A percentile compares a stretch with the other conserved stretches of the same genome.
Evolutionary conservation across 106 monocot genomes (phyloP).

Genomic region (Xerophyta viscosa): DNA sequence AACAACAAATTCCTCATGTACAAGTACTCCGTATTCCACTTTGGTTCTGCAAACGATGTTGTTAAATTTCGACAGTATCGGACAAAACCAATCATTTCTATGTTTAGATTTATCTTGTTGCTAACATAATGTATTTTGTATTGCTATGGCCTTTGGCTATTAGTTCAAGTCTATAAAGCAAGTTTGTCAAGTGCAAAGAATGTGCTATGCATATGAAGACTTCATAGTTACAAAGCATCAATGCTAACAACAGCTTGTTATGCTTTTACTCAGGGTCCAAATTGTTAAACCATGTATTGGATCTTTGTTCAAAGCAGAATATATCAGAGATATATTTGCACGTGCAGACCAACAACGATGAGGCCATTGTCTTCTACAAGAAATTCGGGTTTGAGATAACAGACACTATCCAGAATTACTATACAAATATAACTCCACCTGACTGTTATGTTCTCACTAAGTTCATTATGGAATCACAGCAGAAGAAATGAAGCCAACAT

Average conservation of each 20-base stretch:
- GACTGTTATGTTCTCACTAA: slow-evolving; percentile 86
- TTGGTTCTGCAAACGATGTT: no score
- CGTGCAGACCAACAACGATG: slow-evolving; percentile 93
- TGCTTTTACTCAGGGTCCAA: slow-evolving; percentile 55
- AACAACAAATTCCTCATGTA: no score
- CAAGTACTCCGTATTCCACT: no score
- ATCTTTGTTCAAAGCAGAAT: slow-evolving; percentile 63
- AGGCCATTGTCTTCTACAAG: slow-evolving; percentile 86
- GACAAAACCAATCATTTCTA: no score
- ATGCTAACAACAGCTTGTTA: not conserved
- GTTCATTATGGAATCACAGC: slow-evolving; percentile 23
- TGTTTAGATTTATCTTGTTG: no score
- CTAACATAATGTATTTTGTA: no score
- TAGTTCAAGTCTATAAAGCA: no score
- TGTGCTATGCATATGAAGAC: no score
- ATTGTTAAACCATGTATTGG: slow-evolving; percentile 69
- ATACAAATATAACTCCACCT: slow-evolving; percentile 85
- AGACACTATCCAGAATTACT: slow-evolving; percentile 85
- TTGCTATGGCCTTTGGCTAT: no score
- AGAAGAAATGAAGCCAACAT: slow-evolving; percentile 53
- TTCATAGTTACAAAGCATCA: not conserved
- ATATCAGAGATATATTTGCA: slow-evolving; percentile 89
- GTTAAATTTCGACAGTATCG: no score
- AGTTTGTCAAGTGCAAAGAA: no score
- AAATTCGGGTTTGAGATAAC: slow-evolving; percentile 94